Conservation (phyloP, 208 protist genomes). For the Acanthamoeba sp. region DNA sequence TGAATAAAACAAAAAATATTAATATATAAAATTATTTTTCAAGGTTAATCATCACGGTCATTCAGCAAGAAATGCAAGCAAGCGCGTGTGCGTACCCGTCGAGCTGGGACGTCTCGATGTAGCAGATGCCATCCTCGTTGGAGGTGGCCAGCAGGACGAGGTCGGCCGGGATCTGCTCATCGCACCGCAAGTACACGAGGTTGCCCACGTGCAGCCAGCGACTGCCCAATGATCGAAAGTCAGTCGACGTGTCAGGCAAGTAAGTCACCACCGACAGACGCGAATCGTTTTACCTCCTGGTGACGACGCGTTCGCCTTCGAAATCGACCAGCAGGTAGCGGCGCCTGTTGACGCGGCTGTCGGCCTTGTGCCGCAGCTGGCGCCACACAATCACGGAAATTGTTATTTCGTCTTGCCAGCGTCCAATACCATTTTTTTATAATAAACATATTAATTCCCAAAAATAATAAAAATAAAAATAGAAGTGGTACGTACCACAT, state of each 20-base stretch:
- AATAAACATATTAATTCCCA: too few relatives aligned
- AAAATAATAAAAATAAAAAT: too few relatives aligned
- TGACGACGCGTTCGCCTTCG: constrained; percentile 42
- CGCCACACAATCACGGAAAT: too few relatives aligned
- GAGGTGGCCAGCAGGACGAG: constrained; percentile 80
- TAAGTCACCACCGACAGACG: neutral
- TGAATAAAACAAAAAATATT: too few relatives aligned
- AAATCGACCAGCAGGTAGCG: constrained; percentile 21
- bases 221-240: neutral
- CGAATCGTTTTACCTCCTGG: neutral
- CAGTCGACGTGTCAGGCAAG: neutral
- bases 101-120: constrained; percentile 85
- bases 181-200: constrained; percentile 24
- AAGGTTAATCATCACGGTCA: too few relatives aligned
- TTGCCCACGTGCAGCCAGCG: constrained; percentile 39
- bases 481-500: constrained; percentile 94
- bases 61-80: too few relatives aligned
- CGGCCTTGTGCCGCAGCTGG: constrained; percentile 49
- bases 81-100: constrained; percentile 75
- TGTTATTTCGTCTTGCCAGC: neutral
- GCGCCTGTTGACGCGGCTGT: constrained; percentile 24
- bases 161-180: constrained; percentile 86
- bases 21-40: too few relatives aligned
- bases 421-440: too few relatives aligned
- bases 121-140: constrained; percentile 82